These are phyloP conservation scores for Prunus yedoensis DNA, from an alignment of 331 rosid species.

Conservation along the genomic window DNA sequence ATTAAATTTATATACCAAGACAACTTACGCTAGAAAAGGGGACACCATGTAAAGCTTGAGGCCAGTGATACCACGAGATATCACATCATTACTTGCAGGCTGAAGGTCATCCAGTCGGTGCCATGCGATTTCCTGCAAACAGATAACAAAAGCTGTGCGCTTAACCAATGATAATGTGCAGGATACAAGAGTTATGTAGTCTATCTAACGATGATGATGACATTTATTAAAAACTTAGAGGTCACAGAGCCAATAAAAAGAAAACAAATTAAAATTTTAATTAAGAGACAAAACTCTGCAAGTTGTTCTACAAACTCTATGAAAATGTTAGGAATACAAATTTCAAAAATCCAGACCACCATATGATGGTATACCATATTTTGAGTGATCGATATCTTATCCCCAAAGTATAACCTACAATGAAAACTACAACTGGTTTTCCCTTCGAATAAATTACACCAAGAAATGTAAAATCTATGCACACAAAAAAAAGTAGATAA, in stretches of 20 bases:
- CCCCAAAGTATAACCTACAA: not conserved
- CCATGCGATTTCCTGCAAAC: conserved; percentile 92
- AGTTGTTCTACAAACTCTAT: not conserved
- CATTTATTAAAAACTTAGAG: not conserved
- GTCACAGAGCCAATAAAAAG: not conserved
- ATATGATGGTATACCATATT: not conserved
- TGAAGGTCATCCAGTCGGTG: conserved; percentile 87
- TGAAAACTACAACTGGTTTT: not conserved
- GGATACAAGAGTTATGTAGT: not conserved
- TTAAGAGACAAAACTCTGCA: not conserved
- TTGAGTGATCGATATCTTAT: not conserved
- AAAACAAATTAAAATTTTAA: not conserved
- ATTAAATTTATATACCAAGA: conserved; percentile 23
- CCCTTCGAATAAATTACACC: not conserved
- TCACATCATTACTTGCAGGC: conserved; percentile 76
- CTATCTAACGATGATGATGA: not conserved
- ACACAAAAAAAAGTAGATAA: not conserved
- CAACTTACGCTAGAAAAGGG: conserved; percentile 83
- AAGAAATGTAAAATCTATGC: not conserved
- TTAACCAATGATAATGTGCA: conserved; percentile 21
- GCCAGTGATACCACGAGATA: conserved; percentile 92
- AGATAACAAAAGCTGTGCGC: conserved; percentile 20
- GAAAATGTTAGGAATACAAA: not conserved
- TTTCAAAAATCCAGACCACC: not conserved
- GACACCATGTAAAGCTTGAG: conserved; percentile 98